Evolutionary conservation across 106 monocot genomes (phyloP), one percentile per base, ranked within the genome.

Genomic region (Hemerocallis citrina): DNA sequence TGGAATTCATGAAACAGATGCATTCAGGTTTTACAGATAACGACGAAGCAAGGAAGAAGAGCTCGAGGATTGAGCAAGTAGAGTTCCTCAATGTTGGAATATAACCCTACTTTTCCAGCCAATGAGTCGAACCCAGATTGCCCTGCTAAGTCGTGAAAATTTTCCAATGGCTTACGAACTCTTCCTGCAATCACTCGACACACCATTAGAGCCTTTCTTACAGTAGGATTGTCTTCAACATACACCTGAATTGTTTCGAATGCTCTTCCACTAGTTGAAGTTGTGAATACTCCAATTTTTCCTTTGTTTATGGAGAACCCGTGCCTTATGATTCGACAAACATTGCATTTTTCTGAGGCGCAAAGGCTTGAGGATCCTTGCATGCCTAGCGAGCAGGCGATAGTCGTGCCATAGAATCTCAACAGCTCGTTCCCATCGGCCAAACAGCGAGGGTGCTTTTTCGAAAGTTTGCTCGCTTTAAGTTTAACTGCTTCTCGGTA

Each of bases 361-460:
- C 96, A 96, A 20, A 91, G 86, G 76, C 69, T 77, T 0, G 84
- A 84, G 3, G 81, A 79, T 44, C 86, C 78, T 36, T 69, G 68
- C 47, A 57, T 77, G 64, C 90, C 96, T 8, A 96, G 69, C 4
- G 78, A 72, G 62, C 96, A 96, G 5, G 81, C 61, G 14, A 96
- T 62, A 0, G 87, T 84, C 14, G 96, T 81, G 43, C 90, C 91
- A 39, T 91, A 57, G 79, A 96, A 96, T 14, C 96, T 69, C 11
- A 96, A 46, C 16, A 96, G 70, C 64, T 96, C 96, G 40, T 96
- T 96, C 52, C 96, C 96, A 27, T 96, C 96, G 3, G 90, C 96
- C 5, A 96, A 67, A 59, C 96, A 96, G 16, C 96, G 84, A 14
- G 96, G 96, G 52, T 96, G 96, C 62, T 91, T 96, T 79, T 96